Conservation (phyloP, 495 filamentous ascomycete genomes). For the Pseudoneurospora amorphoporcata region DNA sequence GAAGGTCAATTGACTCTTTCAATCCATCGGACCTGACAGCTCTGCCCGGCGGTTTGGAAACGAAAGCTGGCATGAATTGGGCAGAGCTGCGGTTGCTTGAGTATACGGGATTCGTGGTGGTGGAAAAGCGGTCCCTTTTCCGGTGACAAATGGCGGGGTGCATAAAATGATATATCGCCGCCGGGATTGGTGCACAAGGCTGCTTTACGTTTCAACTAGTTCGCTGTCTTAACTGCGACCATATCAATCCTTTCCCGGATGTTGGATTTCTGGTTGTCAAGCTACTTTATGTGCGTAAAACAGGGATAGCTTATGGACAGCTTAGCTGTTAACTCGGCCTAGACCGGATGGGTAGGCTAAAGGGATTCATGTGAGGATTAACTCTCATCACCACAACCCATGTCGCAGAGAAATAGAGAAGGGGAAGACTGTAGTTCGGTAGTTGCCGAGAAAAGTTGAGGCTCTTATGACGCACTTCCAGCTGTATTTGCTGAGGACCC, state of each 20-base stretch:
- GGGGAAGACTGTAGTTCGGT: neutral
- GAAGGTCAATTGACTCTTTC: slow-evolving; percentile 14
- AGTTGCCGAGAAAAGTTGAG: neutral
- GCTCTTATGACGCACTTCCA: neutral
- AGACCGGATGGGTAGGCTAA: neutral
- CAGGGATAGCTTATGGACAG: neutral
- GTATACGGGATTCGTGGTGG: neutral
- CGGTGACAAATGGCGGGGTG: slow-evolving; percentile 16
- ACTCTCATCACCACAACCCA: neutral
- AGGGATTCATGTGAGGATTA: too few species aligned
- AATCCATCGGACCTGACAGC: slow-evolving; percentile 10
- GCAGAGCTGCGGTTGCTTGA: neutral
- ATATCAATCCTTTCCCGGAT: slow-evolving; percentile 10
- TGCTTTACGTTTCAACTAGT: slow-evolving; percentile 4
- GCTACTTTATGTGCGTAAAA: neutral
- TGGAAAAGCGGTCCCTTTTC: slow-evolving; percentile 27
- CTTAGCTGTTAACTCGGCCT: neutral
- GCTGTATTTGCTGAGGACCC: neutral
- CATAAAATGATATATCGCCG: slow-evolving; percentile 18
- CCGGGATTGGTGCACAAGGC: slow-evolving; percentile 17
- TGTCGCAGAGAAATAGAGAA: neutral
- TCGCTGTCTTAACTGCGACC: slow-evolving; percentile 1
- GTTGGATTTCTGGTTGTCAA: slow-evolving; percentile 5
- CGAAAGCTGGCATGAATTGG: slow-evolving; percentile 4
- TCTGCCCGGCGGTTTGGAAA: slow-evolving; percentile 3